Conservation (phyloP, 345 rosid genomes). For the Triadica sebifera region DNA sequence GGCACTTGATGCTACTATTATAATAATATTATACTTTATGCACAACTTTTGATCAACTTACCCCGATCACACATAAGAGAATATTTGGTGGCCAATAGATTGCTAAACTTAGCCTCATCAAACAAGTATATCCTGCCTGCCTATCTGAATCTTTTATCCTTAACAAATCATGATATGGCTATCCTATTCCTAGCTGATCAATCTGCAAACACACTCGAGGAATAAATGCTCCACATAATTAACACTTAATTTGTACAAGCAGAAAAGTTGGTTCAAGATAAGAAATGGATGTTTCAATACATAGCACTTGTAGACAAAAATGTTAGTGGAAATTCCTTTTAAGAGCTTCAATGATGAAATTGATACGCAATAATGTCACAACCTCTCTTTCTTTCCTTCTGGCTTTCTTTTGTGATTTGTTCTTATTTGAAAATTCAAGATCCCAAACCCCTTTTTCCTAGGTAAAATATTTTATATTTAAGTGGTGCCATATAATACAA, state of each 20-base stretch:
- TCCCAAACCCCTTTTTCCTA: neutral
- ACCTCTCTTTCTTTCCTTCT: neutral
- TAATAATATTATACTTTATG: neutral
- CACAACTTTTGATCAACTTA: no score
- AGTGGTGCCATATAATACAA: neutral
- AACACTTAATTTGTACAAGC: no score
- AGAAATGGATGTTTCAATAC: conserved; percentile 19
- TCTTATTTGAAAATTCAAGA: neutral
- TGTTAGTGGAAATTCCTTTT: conserved; percentile 21
- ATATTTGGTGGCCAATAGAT: no score
- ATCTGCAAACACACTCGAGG: neutral
- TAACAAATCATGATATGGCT: no score
- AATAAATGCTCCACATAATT: neutral
- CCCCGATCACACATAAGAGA: no score
- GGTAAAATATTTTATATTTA: neutral
- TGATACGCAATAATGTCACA: conserved; percentile 12
- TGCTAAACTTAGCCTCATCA: no score
- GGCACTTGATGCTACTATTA: neutral
- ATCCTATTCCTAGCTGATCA: neutral
- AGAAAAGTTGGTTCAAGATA: neutral
- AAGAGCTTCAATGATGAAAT: conserved; percentile 23
- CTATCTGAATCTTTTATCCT: no score
- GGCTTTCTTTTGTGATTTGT: conserved; percentile 1
- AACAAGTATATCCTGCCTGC: no score
- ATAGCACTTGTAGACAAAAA: conserved; percentile 15